Evolutionary conservation across 31 red algal genomes (phyloP), one percentile per base, ranked within the genome.

Genomic region (Porphyra umbilicalis): DNA sequence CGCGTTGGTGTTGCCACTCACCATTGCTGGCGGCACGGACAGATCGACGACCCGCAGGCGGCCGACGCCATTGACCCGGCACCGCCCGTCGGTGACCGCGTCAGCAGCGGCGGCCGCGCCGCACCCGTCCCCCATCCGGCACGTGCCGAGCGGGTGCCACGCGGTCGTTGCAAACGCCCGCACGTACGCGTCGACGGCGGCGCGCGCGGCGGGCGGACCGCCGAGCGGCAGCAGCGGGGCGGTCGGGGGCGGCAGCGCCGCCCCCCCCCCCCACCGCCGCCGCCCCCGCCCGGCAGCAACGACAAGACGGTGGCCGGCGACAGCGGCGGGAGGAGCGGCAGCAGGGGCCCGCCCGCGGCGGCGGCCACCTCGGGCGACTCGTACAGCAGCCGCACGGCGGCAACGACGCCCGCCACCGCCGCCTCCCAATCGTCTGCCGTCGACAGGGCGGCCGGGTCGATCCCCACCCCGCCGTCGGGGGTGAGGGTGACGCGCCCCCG

Each of bases 1-100:
- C 76, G 82, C 82, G 77, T 84, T 84, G 77, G 82, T 84, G 38
- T 84, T 84, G 25, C 71, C 46, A 25, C 35, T 37, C 10, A 79
- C 75, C 34, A 84, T 78, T 4, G 33, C 76, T 6, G 82, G 82
- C 82, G 77, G 35, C 0, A 84, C 75, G 11, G 82, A 84, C 18
- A 76, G 34, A 31, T 84, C 82, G 15, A 76, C 46, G 15, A 84
- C 82, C 34, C 82, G 82, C 82, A 84, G 57, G 34, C 57, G 34
- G 36, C 35, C 82, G 2, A 84, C 34, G 9, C 82, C 82, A 39
- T 35, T 35, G 14, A 84, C 35, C 82, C 39, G 34, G 29, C 79
- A 33, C 57, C 77, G 35, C 32, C 11, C 71, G 82, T 84, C 82
- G 15, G 79, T 75, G 16, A 84, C 82, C n/a, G 82, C 82, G 31